These are phyloP conservation scores for Scytalidium sp. DNA, from an alignment of 2,329 filamentous ascomycete species.

Conservation along the genomic window DNA sequence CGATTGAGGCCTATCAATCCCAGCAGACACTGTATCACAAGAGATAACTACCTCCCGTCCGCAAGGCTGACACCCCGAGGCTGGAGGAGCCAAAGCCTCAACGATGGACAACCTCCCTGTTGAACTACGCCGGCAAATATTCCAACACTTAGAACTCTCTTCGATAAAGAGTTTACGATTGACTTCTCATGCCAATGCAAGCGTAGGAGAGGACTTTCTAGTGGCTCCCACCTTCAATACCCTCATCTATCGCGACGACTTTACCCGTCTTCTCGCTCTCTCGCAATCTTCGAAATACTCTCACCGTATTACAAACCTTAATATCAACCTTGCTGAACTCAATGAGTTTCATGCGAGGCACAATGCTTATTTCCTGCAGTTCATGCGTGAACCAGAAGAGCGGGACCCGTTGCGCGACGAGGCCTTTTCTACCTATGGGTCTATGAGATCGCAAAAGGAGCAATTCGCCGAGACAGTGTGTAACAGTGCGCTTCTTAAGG, in stretches of 20 bases:
- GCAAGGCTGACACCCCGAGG: neutral
- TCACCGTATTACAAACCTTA: slow-evolving; percentile 11
- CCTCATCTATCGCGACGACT: slow-evolving; percentile 18
- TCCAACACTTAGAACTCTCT: slow-evolving; percentile 9
- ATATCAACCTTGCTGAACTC: slow-evolving; percentile 23
- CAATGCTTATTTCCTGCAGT: slow-evolving; percentile 25
- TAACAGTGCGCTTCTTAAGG: slow-evolving; percentile 10
- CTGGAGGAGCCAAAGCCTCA: no score
- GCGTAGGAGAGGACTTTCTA: slow-evolving; percentile 22
- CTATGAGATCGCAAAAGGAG: slow-evolving; percentile 25
- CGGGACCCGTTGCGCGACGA: slow-evolving; percentile 24
- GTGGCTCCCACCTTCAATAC: slow-evolving; percentile 15
- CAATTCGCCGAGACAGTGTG: slow-evolving; percentile 17
- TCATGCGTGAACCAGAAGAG: slow-evolving; percentile 20
- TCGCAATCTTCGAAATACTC: slow-evolving; percentile 20
- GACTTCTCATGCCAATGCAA: slow-evolving; percentile 17
- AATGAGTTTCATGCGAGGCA: slow-evolving; percentile 27
- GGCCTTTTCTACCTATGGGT: slow-evolving; percentile 27
- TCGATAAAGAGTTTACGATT: slow-evolving; percentile 17
- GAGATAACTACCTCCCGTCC: neutral
- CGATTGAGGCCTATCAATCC: no score
- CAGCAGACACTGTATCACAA: no score
- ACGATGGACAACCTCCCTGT: slow-evolving; percentile 20
- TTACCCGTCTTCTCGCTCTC: slow-evolving; percentile 16
- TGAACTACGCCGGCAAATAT: slow-evolving; percentile 18